phyloP scores from a whole-genome alignment of 768 basidiomycete genomes.

The Mycena galericulata region DNA sequence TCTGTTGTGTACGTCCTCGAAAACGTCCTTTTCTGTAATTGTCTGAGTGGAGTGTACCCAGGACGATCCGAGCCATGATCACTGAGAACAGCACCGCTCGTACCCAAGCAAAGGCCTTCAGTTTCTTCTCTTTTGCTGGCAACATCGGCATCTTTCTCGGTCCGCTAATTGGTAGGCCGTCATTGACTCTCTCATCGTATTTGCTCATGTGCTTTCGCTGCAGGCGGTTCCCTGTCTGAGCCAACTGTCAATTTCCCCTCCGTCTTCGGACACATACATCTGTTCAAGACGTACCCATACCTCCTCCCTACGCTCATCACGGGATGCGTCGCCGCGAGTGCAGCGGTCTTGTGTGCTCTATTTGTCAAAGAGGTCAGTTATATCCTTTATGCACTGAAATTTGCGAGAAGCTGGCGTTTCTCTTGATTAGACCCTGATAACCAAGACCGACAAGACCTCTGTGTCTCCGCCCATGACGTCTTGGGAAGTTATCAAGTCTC shows the following conservation, averaged over 20 bases:
- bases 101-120: constrained; percentile 21
- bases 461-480: constrained; percentile 10
- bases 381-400: too few species aligned
- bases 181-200: too few species aligned
- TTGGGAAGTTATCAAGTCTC: constrained; percentile 18
- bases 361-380: constrained; percentile 18
- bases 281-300: constrained; percentile 19
- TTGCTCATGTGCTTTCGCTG: too few species aligned
- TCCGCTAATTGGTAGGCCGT: constrained; percentile 19
- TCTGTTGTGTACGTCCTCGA: too few species aligned
- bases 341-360: constrained; percentile 8
- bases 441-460: constrained; percentile 16
- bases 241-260: constrained; percentile 11
- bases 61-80: constrained; percentile 22
- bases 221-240: constrained; percentile 18
- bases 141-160: constrained; percentile 23
- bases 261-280: constrained; percentile 12
- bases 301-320: constrained; percentile 13
- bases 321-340: constrained; percentile 7
- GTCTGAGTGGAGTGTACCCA: too few species aligned
- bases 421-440: constrained; percentile 13
- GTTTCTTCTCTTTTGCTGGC: constrained; percentile 18
- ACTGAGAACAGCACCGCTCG: constrained; percentile 9
- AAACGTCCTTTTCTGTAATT: too few species aligned
- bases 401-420: constrained; percentile 12